Base-by-base conservation (phyloP, 2,329 filamentous ascomycete genomes). In the Ophiostoma sp. region DNA sequence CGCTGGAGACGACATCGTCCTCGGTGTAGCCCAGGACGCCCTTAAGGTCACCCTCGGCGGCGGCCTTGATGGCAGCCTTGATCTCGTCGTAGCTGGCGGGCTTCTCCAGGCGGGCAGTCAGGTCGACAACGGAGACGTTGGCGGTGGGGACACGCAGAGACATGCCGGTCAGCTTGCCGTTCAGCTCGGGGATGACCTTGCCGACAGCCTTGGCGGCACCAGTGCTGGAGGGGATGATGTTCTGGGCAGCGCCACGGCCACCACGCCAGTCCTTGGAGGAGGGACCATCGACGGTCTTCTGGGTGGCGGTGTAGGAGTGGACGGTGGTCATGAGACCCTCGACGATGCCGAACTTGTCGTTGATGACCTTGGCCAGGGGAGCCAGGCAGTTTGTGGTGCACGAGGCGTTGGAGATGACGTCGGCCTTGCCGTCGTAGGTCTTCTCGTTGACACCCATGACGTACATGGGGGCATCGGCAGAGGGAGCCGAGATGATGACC, bases 351-450 rank as follows among this genome's bases (percentile, higher is more conserved):
- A 90, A 99, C 84, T 97, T 96, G 88, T 98, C 94, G 89, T 99
- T 86, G 86, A 99, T 89, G 80, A 98, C 93, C 92, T 98, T 99
- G 86, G 95, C 95, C 76, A 99, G 91, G 81, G 95, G 95, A 83
- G 95, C 95, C 84, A 99, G 86, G 90, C 95, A 98, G 92, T 99
- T 99, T 88, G 95, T 98, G 83, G 95, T 99, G 93, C 95, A 98
- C 77, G 95, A 98, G 78, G 95, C 95, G 87, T 99, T 99, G 85
- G 95, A 98, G 86, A 98, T 92, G 82, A 99, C 90, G 78, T 93
- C 85, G 82, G 95, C 88, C 81, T 91, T 91, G 81, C 90, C 89
- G 83, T 92, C 94, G 90, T 98, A 98, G 78, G 83, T 87, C 82
- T 94, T 88, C 85, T 98, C 87, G 89, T 98, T 99, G 86, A 99